Percentiles rank a stretch among this genome's conserved stretches.
Evolutionary conservation across 2,329 filamentous ascomycete genomes (phyloP).

Genomic region (Botrytis fabae): DNA sequence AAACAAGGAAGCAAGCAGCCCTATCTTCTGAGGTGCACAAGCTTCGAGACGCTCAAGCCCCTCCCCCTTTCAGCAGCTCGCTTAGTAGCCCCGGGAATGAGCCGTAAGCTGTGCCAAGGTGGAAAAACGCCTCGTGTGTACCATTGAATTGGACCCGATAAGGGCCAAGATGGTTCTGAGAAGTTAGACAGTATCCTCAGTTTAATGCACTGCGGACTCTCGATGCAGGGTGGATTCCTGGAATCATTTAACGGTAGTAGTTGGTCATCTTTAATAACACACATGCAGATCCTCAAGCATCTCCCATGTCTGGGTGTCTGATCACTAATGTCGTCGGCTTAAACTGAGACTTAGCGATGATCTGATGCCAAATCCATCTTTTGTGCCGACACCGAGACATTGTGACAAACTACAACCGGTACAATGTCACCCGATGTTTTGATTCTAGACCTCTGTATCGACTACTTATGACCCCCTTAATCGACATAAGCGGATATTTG

Average conservation of each 20-base stretch:
- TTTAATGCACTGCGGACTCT: not conserved
- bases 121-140: not conserved
- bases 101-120: not conserved
- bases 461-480: not conserved
- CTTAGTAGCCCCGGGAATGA: slow-evolving; percentile 6
- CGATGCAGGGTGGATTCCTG: not conserved
- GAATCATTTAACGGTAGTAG: not conserved
- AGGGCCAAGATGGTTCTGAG: not conserved
- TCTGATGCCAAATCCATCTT: not conserved
- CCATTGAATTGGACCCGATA: not conserved
- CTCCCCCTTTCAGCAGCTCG: slow-evolving; percentile 12
- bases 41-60: not conserved
- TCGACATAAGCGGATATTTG: not conserved
- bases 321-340: no score
- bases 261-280: not conserved
- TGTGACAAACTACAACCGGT: not conserved
- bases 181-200: not conserved
- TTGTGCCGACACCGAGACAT: not conserved
- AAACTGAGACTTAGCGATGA: not conserved
- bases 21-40: not conserved
- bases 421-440: not conserved
- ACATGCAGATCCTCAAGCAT: not conserved
- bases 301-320: not conserved
- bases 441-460: not conserved
- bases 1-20: not conserved